Conservation (phyloP, 176 grass and related monocot genomes). For the Aegilops longissima region DNA sequence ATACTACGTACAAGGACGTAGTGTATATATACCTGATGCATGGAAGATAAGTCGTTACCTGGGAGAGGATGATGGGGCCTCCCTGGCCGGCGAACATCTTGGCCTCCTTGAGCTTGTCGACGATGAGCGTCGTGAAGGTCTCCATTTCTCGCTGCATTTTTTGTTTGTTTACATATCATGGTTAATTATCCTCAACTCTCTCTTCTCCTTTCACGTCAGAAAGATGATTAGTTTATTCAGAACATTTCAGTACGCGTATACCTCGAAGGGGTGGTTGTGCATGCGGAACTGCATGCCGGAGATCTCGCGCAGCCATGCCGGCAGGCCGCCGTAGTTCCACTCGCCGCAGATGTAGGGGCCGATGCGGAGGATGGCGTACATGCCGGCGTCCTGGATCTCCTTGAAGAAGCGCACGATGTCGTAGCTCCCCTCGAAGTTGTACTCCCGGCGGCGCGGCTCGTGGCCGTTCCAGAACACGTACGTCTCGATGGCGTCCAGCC, state of each 20-base stretch:
- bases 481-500: constrained; percentile 57
- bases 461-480: constrained; percentile 99
- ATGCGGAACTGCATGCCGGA: constrained; percentile 51
- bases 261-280: constrained; percentile 58
- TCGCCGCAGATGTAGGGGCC: constrained; percentile 83
- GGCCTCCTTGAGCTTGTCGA: constrained; percentile 59
- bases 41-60: constrained; percentile 24
- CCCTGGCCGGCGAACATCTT: constrained; percentile 71
- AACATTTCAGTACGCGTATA: not conserved
- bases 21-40: no score
- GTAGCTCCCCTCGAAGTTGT: constrained; percentile 60
- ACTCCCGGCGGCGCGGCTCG: constrained; percentile 65
- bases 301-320: constrained; percentile 52
- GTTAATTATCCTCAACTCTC: no score
- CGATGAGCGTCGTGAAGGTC: constrained; percentile 51
- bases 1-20: no score
- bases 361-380: constrained; percentile 72
- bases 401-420: constrained; percentile 75
- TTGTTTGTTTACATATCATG: not conserved
- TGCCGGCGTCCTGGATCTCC: constrained; percentile 52
- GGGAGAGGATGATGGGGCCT: constrained; percentile 81
- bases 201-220: not conserved
- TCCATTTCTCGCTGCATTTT: constrained; percentile 47
- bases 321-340: constrained; percentile 80
- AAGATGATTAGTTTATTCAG: not conserved